Conservation (phyloP, 2,329 filamentous ascomycete species). For the Beauveria asiatica region DNA sequence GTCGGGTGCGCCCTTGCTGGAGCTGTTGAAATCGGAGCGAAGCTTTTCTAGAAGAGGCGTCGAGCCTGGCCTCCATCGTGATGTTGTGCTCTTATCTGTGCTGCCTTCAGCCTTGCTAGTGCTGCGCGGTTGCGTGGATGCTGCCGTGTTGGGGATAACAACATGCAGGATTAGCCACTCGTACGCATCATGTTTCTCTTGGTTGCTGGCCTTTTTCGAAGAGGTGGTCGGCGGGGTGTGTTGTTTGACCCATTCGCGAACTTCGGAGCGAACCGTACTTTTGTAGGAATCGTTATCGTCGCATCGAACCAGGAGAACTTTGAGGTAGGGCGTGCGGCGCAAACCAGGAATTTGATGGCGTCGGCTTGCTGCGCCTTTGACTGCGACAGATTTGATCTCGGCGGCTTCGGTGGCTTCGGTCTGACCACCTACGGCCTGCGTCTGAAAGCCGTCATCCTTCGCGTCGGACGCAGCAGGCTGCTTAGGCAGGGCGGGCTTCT, state of each 20-base stretch:
- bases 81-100: conserved; percentile 58
- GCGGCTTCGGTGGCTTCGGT: conserved; percentile 29
- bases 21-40: conserved; percentile 78
- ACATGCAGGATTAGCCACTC: conserved; percentile 95
- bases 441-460: conserved; percentile 53
- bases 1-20: conserved; percentile 61
- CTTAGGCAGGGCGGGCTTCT: conserved; percentile 24
- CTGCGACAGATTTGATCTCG: conserved; percentile 26
- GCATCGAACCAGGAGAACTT: conserved; percentile 80
- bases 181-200: conserved; percentile 92
- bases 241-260: conserved; percentile 86
- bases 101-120: conserved; percentile 45
- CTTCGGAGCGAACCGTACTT: conserved; percentile 61
- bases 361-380: conserved; percentile 36
- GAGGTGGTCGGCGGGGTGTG: conserved; percentile 54
- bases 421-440: conserved; percentile 40
- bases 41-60: conserved; percentile 85
- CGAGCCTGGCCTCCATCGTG: conserved; percentile 70
- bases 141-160: conserved; percentile 75
- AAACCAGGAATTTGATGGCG: conserved; percentile 93
- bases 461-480: conserved; percentile 26
- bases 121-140: conserved; percentile 66
- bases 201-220: conserved; percentile 50
- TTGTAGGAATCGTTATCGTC: conserved; percentile 97
- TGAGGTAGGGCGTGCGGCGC: conserved; percentile 87